Percentiles rank a stretch among this genome's conserved stretches.
Conservation (phyloP, 352 stramenopile genomes). For the Pythium vanterpoolii region DNA sequence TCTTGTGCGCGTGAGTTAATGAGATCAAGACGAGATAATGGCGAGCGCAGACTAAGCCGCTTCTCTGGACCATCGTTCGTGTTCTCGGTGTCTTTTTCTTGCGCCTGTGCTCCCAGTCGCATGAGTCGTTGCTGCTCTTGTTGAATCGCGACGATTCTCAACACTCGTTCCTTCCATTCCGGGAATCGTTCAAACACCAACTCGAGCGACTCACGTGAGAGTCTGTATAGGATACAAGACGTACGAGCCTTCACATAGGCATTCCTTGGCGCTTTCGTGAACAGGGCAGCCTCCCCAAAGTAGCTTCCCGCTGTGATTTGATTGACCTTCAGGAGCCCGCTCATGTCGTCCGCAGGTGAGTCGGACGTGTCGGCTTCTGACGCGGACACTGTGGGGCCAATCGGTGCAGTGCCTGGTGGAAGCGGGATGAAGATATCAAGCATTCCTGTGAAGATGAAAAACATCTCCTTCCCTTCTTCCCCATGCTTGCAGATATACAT, state of each 20-base stretch:
- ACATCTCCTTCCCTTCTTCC: constrained; percentile 74
- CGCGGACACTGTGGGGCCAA: constrained; percentile 28
- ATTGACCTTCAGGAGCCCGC: constrained; percentile 45
- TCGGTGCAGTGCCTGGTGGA: constrained; percentile 18
- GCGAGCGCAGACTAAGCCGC: constrained; percentile 19
- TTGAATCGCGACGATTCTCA: constrained; percentile 58
- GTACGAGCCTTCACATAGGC: constrained; percentile 54
- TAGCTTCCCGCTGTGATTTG: constrained; percentile 49
- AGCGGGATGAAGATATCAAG: constrained; percentile 33
- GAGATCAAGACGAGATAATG: constrained; percentile 37
- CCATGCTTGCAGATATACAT: constrained; percentile 64
- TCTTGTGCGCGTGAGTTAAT: constrained; percentile 45
- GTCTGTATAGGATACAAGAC: constrained; percentile 64
- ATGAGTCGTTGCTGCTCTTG: constrained; percentile 58
- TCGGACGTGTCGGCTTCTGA: background rate
- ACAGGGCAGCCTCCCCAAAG: constrained; percentile 69
- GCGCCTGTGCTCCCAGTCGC: constrained; percentile 31
- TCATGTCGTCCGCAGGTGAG: background rate
- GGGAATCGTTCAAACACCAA: constrained; percentile 68
- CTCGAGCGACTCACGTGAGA: constrained; percentile 64
- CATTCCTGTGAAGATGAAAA: constrained; percentile 65
- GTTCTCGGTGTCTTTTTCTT: no score
- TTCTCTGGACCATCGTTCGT: background rate
- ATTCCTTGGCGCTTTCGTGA: constrained; percentile 53
- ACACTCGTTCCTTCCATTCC: constrained; percentile 65